phyloP scores from a whole-genome alignment of 1,139 yeast genomes.

The Fermentozyma sake region DNA sequence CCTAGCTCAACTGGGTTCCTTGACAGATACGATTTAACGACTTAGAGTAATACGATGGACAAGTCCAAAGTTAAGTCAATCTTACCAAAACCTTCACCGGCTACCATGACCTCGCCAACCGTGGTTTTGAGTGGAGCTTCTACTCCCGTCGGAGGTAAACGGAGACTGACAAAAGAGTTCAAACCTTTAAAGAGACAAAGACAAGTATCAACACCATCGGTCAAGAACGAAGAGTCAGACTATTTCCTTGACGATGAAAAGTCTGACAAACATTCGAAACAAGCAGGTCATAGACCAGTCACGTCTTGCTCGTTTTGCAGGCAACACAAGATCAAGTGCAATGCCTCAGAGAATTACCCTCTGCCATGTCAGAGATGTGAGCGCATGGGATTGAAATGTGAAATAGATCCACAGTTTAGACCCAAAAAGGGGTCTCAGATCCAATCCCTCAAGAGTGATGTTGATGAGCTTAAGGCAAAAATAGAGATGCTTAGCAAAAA shows the following conservation, averaged over 20 bases:
- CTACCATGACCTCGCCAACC: no score
- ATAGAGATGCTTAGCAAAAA: constrained; percentile 71
- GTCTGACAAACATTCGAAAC: constrained; percentile 15
- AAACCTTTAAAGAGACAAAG: no score
- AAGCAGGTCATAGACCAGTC: constrained; percentile 69
- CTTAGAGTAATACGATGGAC: constrained; percentile 20
- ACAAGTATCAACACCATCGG: no score
- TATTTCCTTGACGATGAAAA: constrained; percentile 4
- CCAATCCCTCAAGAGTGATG: constrained; percentile 78
- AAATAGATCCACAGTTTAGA: constrained; percentile 85
- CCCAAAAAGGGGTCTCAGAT: constrained; percentile 92
- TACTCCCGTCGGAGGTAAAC: no score
- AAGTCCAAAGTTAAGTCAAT: constrained; percentile 36
- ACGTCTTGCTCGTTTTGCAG: constrained; percentile 93
- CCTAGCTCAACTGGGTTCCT: neutral
- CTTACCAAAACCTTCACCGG: constrained; percentile 27
- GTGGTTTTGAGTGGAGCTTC: no score
- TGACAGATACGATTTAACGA: constrained; percentile 2
- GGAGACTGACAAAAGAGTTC: no score
- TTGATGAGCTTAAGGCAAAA: constrained; percentile 73
- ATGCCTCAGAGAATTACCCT: constrained; percentile 82
- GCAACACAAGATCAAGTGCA: constrained; percentile 90
- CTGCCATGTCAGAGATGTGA: constrained; percentile 80
- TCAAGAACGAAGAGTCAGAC: constrained; percentile 8
- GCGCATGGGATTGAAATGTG: constrained; percentile 75